Base-by-base conservation (phyloP, 345 rosid species). In the Brassica carinata region DNA sequence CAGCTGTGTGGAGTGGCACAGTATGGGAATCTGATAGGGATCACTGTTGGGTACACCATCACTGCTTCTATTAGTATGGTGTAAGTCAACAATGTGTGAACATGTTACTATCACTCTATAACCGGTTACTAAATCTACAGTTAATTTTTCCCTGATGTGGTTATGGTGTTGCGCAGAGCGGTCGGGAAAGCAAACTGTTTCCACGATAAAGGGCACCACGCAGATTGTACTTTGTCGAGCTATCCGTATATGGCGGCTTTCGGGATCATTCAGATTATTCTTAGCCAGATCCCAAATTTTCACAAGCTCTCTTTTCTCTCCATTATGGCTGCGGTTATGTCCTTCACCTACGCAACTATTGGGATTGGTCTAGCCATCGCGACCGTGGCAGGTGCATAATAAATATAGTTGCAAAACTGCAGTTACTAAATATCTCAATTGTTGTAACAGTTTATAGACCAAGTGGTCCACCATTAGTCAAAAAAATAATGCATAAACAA, bases 11-110 rank as follows among this genome's bases (percentile, higher is more conserved):
- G 97, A 34, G 43, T 88, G 70, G 96, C 96, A 64, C 99, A 95
- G 76, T 95, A 89, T 71, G 85, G 31, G 29, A 92, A 90, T 78
- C 87, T 95, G 10, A 48, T 90, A 2, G 99, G 96, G 14, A 68
- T 87, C 53, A 83, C 89, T 1, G 45, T 91, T 51, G 97, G 99
- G 51, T 95, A 92, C 85, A 95, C 96, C 19, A 95, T 95, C 81
- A 93, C 99, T 63, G 93, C 96, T 9, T 91, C 99, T 18, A 89
- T 92, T 48, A 95, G 99, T 81, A 88, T 95, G 89, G 93, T 89
- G 99, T 95, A 85, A 91, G 97, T 79, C 45, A 15, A 62, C 18
- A 30, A 48, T 4, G 57, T 59, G 19, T 67, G 26, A 29, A 27
- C 14, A 43, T 43, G 51, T 43, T 18, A 27, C 55, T 65, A 65